phyloP scores from a whole-genome alignment of 352 stramenopile genomes.

The Pythium grandisporangium region DNA sequence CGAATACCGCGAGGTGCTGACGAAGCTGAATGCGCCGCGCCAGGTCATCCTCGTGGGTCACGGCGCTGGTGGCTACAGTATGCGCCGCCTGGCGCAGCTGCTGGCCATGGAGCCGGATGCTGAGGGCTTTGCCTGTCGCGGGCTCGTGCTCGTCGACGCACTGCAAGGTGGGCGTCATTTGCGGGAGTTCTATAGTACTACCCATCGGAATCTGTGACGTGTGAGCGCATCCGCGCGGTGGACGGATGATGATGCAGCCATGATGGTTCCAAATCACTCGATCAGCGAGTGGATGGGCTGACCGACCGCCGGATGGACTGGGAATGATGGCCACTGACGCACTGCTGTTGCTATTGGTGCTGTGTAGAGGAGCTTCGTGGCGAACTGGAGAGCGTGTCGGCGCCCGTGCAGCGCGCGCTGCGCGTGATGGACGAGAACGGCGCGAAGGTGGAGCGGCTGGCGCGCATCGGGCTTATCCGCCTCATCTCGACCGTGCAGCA shows the following conservation, averaged over 20 bases:
- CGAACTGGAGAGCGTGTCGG: conserved; percentile 58
- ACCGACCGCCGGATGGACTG: too few species aligned
- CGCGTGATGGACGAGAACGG: conserved; percentile 52
- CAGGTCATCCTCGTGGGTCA: conserved; percentile 65
- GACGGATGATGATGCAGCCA: neutral
- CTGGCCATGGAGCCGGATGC: too few species aligned
- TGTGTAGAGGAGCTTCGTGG: conserved; percentile 38
- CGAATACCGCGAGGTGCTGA: conserved; percentile 56
- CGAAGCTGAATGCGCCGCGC: conserved; percentile 39
- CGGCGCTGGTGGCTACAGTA: conserved; percentile 73
- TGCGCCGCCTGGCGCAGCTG: conserved; percentile 22
- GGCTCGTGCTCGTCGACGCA: conserved; percentile 64
- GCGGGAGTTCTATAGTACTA: too few species aligned
- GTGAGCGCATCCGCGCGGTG: too few species aligned
- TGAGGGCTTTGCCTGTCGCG: conserved; percentile 19
- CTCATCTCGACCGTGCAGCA: conserved; percentile 59
- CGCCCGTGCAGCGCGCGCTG: conserved; percentile 38
- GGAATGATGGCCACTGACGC: too few species aligned
- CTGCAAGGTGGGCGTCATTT: conserved; percentile 52
- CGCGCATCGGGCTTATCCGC: conserved; percentile 52
- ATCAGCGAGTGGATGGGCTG: too few species aligned
- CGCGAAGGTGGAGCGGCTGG: conserved; percentile 37
- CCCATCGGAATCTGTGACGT: too few species aligned
- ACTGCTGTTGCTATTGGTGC: neutral
- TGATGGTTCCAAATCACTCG: neutral